A percentile compares a stretch with the other conserved stretches of the same genome.
These are phyloP conservation scores for Neurospora africana DNA, from an alignment of 495 filamentous ascomycete species.

Conservation along the genomic window DNA sequence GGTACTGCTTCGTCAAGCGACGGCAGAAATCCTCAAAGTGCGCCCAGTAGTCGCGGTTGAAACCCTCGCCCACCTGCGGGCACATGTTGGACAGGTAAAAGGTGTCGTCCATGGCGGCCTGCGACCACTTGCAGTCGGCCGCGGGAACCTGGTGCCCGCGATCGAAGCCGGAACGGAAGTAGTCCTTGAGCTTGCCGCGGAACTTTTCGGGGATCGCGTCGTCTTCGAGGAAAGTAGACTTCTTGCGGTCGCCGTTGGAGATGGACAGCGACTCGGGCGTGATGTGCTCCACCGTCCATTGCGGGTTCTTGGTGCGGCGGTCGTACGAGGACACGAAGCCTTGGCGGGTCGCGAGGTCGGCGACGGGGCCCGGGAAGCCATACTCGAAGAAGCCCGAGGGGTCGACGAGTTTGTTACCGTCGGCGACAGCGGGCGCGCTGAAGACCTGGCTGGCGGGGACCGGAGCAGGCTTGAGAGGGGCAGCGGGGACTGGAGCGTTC, in stretches of 20 bases:
- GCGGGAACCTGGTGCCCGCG: constrained; percentile 96
- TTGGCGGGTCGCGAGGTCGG: constrained; percentile 64
- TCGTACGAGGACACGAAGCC: constrained; percentile 81
- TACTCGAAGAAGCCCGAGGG: constrained; percentile 89
- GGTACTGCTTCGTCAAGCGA: constrained; percentile 65
- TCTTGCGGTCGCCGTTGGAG: constrained; percentile 70
- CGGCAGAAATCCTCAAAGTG: constrained; percentile 97
- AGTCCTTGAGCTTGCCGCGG: constrained; percentile 83
- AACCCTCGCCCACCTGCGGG: constrained; percentile 92
- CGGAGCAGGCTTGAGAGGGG: constrained; percentile 25
- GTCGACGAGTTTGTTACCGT: constrained; percentile 50
- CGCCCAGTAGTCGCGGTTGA: constrained; percentile 98
- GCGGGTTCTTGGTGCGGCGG: constrained; percentile 80
- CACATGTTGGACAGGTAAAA: constrained; percentile 94
- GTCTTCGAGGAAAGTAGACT: constrained; percentile 80
- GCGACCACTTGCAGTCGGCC: constrained; percentile 91
- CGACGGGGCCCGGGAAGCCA: constrained; percentile 86
- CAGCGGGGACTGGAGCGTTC: constrained; percentile 19
- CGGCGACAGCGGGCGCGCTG: constrained; percentile 16
- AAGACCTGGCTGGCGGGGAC: constrained; percentile 35
- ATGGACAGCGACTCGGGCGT: constrained; percentile 71
- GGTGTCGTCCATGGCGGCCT: constrained; percentile 86
- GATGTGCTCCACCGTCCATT: constrained; percentile 97
- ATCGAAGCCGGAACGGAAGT: constrained; percentile 90
- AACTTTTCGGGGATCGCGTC: constrained; percentile 67